Base-by-base conservation (phyloP, 106 monocot species). In the Vanilla planifolia region DNA sequence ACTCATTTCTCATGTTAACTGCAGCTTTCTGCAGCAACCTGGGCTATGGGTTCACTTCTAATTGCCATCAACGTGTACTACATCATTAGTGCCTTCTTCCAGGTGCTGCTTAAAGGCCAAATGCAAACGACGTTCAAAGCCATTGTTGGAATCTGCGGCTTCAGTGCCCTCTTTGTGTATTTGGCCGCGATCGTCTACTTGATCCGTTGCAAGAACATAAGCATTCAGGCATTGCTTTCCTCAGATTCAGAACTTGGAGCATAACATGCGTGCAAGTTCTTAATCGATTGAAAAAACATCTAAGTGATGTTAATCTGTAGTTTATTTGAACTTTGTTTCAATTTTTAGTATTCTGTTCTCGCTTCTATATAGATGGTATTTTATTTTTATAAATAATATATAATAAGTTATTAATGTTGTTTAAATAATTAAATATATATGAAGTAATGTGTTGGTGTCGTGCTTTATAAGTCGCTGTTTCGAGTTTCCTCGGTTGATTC, bases 51-150 rank as follows among this genome's bases (percentile, higher is more conserved):
- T 42, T 73, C 73, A 4, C 63, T 82, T 45, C 85, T 98, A 59
- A 84, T 98, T 77, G 59, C 79, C 45, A 98, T 92, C 71, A 98
- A 91, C 69, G 72, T 72, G 17, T 98, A 98, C 72, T 98, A 79
- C 59, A 62, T 98, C 7, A 62, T 75, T 17, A 70, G 88, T 5
- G 75, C 77, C 58, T 98, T 98, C 62, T 42, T 80, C 55, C 81
- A 72, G 19, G 52, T 79, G 40, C 76, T 98, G 29, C 43, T 98
- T 3, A 50, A 88, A 22, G 72, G 74, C 20, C 39, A 65, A 16
- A 4, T 98, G 56, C 46, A 23, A 24, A 82, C 66, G 0, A 64
- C 68, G 11, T 59, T 74, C 4, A 52, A 68, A 16, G 96, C 75
- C 15, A 88, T 98, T 71, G 59, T 73, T 0, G 91, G 91, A 53